Evolutionary conservation across 192 early-diverging fungal species (phyloP).

Genomic region (Backusella tuberculispora): DNA sequence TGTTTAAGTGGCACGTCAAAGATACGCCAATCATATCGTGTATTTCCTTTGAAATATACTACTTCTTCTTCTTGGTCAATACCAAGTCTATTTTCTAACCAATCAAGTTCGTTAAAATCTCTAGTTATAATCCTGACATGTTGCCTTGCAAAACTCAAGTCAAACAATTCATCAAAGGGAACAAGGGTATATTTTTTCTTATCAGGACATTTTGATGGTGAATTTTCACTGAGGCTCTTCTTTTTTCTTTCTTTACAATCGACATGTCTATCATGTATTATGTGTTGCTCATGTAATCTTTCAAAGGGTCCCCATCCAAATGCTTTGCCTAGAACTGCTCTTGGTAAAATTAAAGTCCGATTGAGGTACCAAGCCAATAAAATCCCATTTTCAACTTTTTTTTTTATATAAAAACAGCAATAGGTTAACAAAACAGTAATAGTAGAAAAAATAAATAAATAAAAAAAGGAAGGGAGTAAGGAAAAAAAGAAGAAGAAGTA

Average conservation of each 20-base stretch:
- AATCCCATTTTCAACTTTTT: conserved; percentile 51
- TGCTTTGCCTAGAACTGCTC: conserved; percentile 45
- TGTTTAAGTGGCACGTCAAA: conserved; percentile 28
- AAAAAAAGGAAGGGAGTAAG: too few species aligned
- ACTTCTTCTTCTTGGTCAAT: conserved; percentile 42
- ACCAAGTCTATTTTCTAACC: conserved; percentile 29
- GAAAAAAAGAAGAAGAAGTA: neutral
- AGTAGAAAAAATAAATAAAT: neutral
- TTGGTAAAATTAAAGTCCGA: conserved; percentile 53
- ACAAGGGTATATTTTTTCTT: conserved; percentile 28
- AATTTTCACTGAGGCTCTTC: neutral
- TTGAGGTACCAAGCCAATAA: conserved; percentile 53
- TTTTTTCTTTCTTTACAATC: neutral
- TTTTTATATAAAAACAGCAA: too few species aligned
- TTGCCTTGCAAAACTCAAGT: conserved; percentile 36
- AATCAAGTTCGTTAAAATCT: conserved; percentile 28
- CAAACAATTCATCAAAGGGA: conserved; percentile 41
- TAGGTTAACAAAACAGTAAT: neutral
- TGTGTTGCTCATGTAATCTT: conserved; percentile 37
- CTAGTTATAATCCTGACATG: conserved; percentile 38
- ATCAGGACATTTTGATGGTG: conserved; percentile 30
- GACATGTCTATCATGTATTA: conserved; percentile 25
- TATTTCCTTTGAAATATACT: conserved; percentile 36
- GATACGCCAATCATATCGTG: conserved; percentile 46
- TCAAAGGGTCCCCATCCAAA: conserved; percentile 40